A percentile compares a stretch with the other conserved stretches of the same genome.
Evolutionary conservation across 2,329 filamentous ascomycete species (phyloP).

Genomic region (Rhynchosporium graminicola): DNA sequence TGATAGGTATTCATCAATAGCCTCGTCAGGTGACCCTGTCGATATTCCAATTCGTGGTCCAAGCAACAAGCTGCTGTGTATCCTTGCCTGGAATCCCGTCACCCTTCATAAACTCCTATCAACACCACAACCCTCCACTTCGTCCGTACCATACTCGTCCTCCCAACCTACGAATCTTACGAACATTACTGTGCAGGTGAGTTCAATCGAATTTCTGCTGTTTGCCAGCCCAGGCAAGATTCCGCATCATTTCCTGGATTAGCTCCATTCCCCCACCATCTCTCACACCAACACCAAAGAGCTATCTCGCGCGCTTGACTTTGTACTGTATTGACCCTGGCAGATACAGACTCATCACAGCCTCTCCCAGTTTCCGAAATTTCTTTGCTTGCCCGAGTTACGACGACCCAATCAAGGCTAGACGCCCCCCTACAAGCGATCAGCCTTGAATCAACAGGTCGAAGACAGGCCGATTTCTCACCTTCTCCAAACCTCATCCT

Average conservation of each 20-base stretch:
- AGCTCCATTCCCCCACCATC: constrained; percentile 35
- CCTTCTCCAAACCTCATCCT: constrained; percentile 38
- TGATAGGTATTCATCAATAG: too few species aligned
- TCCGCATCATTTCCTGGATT: constrained; percentile 20
- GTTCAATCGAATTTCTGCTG: constrained; percentile 31
- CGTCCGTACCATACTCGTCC: constrained; percentile 13
- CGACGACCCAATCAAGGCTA: constrained; percentile 25
- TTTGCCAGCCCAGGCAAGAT: constrained; percentile 17
- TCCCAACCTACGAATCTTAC: constrained; percentile 5
- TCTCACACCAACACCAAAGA: constrained; percentile 20
- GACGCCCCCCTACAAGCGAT: constrained; percentile 37
- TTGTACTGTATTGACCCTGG: constrained; percentile 29
- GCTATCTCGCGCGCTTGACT: constrained; percentile 20
- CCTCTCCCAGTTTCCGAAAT: not conserved
- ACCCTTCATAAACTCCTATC: constrained; percentile 14
- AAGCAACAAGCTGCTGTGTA: not conserved
- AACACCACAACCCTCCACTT: constrained; percentile 14
- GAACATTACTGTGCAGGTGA: constrained; percentile 30
- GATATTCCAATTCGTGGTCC: not conserved
- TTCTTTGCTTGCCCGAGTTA: constrained; percentile 6
- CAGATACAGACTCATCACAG: constrained; percentile 16
- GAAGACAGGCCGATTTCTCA: constrained; percentile 36
- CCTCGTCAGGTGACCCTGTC: too few species aligned
- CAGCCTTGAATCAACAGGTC: constrained; percentile 40
- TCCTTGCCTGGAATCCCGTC: constrained; percentile 4